Evolutionary conservation across 2,329 filamentous ascomycete species (phyloP), one percentile per base, ranked within the genome.

Genomic region (Fusarium nanum): DNA sequence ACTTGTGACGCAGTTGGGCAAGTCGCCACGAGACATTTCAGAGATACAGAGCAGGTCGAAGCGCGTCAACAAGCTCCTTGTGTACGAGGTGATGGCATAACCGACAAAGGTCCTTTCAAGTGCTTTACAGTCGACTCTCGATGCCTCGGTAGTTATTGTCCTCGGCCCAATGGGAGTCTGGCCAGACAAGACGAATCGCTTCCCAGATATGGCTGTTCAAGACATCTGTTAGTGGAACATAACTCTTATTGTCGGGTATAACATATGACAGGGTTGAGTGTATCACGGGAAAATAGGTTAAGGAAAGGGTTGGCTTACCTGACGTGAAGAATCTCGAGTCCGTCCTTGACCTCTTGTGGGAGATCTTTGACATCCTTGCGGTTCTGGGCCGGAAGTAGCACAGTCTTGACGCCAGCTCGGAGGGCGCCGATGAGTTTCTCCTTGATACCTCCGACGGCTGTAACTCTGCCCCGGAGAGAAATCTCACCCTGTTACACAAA

Each of bases 341-440:
- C 94, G 75, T 92, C 87, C 79, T 90, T 92, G 52, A 99, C 96
- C 82, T 99, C 96, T 68, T 91, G 86, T 0, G 96, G 96, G 58
- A 98, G 84, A 81, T 98, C 95, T 80, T 92, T 92, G 62, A 92
- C 91, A 78, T 99, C 96, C 82, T 98, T 98, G 69, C 91, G 88
- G 79, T 99, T 99, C 73, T 93, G 91, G 32, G 91, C 88, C 5
- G 96, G 96, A 10, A 99, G 84, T 64, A 99, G 80, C 10, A 99
- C 95, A 32, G 93, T 95, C 86, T 97, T 97, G 67, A 99, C 95
- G 28, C 96, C 96, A 3, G 96, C 96, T 58, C 95, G 88, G 77
- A 97, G 85, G 11, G 96, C 96, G 23, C 96, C 96, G 77, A 99
- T 98, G 56, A 98, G 86, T 81, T 99, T 99, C 88, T 99, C 95